Percentiles rank a stretch among this genome's conserved stretches.
Conservation (phyloP, 371 early-diverging fungal genomes). For the Syncephalis plumigaleata region DNA sequence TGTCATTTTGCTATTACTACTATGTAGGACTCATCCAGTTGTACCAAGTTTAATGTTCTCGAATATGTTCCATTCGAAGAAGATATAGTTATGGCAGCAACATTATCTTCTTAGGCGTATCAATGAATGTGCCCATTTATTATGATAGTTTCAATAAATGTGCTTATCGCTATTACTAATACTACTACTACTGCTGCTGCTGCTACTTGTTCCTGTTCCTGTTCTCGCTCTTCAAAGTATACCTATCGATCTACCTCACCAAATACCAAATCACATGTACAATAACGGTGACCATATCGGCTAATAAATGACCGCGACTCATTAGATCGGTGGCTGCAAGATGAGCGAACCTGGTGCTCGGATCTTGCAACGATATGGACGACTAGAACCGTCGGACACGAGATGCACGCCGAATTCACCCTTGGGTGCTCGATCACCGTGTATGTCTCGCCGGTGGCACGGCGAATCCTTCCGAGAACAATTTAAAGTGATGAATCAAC, state of each 20-base stretch:
- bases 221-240: too few relatives aligned
- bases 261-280: slow-evolving; percentile 40
- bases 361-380: slow-evolving; percentile 95
- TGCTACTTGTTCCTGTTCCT: too few relatives aligned
- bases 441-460: slow-evolving; percentile 96
- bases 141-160: too few relatives aligned
- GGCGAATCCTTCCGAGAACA: slow-evolving; percentile 92
- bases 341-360: slow-evolving; percentile 95
- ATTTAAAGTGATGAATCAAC: slow-evolving; percentile 95
- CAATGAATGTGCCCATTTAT: too few relatives aligned
- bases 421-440: slow-evolving; percentile 94
- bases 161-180: too few relatives aligned
- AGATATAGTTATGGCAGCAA: too few relatives aligned
- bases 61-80: too few relatives aligned
- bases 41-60: slow-evolving; percentile 5
- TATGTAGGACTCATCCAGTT: slow-evolving; percentile 8
- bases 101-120: too few relatives aligned
- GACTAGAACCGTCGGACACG: slow-evolving; percentile 50
- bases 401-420: slow-evolving; percentile 76
- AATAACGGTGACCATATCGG: slow-evolving; percentile 82
- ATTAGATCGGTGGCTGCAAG: slow-evolving; percentile 81
- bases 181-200: too few relatives aligned
- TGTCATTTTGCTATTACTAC: too few relatives aligned
- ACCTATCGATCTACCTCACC: slow-evolving; percentile 17
- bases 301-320: slow-evolving; percentile 76